Conservation (phyloP, 2,329 filamentous ascomycete genomes). For the Cordyceps fumosorosea region DNA sequence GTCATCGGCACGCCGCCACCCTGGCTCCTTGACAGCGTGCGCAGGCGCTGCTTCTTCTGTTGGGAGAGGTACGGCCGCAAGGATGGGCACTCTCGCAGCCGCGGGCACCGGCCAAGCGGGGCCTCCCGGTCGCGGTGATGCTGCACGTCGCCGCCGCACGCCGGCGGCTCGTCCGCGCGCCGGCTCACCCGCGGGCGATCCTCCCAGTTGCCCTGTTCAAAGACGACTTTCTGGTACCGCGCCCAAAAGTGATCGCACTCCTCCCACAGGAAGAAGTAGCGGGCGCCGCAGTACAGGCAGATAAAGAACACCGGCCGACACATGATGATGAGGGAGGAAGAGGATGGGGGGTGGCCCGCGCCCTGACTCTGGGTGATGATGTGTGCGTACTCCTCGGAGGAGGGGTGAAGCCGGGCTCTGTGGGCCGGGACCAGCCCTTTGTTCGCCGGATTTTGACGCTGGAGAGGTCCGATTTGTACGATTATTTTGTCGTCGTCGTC, state of each 20-base stretch:
- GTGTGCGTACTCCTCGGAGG: background rate
- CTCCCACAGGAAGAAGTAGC: constrained; percentile 8
- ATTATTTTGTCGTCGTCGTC: background rate
- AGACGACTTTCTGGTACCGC: constrained; percentile 8
- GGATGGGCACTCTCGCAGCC: background rate
- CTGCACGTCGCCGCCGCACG: background rate
- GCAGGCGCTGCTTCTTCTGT: background rate
- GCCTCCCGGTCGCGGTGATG: background rate
- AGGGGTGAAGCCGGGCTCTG: too few relatives aligned
- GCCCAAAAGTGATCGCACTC: constrained; percentile 2
- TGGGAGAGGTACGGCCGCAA: background rate
- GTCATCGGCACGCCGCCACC: too few relatives aligned
- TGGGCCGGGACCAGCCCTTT: too few relatives aligned
- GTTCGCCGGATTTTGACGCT: background rate
- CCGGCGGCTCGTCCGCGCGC: background rate
- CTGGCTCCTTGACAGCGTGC: background rate
- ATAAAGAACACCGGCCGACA: background rate
- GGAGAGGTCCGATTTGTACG: background rate
- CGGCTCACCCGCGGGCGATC: background rate
- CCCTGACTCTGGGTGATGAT: background rate
- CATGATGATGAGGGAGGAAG: background rate
- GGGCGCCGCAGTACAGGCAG: constrained; percentile 1
- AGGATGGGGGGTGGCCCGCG: background rate
- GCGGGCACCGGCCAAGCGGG: background rate
- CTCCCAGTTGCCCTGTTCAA: background rate